phyloP scores from a whole-genome alignment of 768 basidiomycete genomes.

The Hygrophorus pudorinus region DNA sequence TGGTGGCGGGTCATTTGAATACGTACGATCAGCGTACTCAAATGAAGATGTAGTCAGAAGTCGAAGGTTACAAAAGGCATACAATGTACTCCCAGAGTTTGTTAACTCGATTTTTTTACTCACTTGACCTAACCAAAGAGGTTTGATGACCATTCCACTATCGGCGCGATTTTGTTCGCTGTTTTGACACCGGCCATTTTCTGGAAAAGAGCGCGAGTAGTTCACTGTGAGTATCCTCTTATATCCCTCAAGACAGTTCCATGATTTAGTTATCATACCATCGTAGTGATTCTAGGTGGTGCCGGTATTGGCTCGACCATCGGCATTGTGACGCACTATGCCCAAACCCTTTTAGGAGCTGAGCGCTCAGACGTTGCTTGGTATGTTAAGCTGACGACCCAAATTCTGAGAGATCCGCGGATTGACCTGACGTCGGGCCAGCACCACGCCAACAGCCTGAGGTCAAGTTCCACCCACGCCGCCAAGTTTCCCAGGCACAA shows the following conservation, averaged over 20 bases:
- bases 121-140: constrained; percentile 37
- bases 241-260: background rate
- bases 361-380: no score
- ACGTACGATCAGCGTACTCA: constrained; percentile 47
- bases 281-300: constrained; percentile 59
- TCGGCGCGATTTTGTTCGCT: constrained; percentile 56
- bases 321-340: constrained; percentile 50
- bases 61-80: constrained; percentile 40
- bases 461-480: no score
- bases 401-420: no score
- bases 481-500: no score
- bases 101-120: constrained; percentile 4
- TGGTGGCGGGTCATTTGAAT: constrained; percentile 47
- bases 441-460: no score
- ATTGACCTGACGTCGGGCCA: no score
- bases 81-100: constrained; percentile 36
- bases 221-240: constrained; percentile 40
- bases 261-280: background rate
- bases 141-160: constrained; percentile 65
- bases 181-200: constrained; percentile 60
- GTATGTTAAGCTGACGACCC: no score
- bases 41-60: constrained; percentile 37
- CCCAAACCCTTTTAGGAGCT: constrained; percentile 37
- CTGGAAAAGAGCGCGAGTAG: constrained; percentile 54
- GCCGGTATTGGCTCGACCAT: constrained; percentile 55